Evolutionary conservation across 1,284 basidiomycete species (phyloP).

Genomic region (Golubevia sp.): DNA sequence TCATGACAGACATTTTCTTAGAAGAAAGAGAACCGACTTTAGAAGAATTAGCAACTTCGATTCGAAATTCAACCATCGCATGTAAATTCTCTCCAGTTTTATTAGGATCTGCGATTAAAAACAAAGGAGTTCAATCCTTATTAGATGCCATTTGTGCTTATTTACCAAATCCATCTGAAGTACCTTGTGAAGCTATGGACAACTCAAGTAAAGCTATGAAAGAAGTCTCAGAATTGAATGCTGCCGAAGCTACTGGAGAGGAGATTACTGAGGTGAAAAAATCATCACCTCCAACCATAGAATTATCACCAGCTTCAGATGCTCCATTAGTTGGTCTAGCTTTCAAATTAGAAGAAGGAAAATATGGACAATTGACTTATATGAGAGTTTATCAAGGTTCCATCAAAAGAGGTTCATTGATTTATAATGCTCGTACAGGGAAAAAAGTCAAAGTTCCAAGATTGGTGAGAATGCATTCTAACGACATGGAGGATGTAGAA

Average conservation of each 20-base stretch:
- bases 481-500: slow-evolving; percentile 99
- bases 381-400: slow-evolving; percentile 98
- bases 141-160: slow-evolving; percentile 96
- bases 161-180: slow-evolving; percentile 85
- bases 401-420: slow-evolving; percentile 79
- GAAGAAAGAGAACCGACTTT: slow-evolving; percentile 66
- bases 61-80: slow-evolving; percentile 83
- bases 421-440: slow-evolving; percentile 91
- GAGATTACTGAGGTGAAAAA: slow-evolving; percentile 30
- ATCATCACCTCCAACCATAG: slow-evolving; percentile 36
- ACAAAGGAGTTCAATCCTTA: slow-evolving; percentile 91
- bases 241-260: slow-evolving; percentile 27
- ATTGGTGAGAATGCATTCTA: slow-evolving; percentile 95
- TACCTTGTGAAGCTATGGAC: slow-evolving; percentile 80
- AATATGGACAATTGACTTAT: slow-evolving; percentile 97
- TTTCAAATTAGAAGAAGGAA: slow-evolving; percentile 98
- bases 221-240: slow-evolving; percentile 23
- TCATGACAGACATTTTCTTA: slow-evolving; percentile 87
- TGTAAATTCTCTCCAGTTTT: slow-evolving; percentile 96
- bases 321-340: slow-evolving; percentile 92
- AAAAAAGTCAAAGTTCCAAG: slow-evolving; percentile 99
- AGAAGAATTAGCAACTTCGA: slow-evolving; percentile 77
- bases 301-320: slow-evolving; percentile 59
- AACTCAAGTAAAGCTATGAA: slow-evolving; percentile 41
- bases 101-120: slow-evolving; percentile 96